Percentiles rank a stretch among this genome's conserved stretches.
Evolutionary conservation across 2,329 filamentous ascomycete species (phyloP).

Genomic region (Alternaria dauci): DNA sequence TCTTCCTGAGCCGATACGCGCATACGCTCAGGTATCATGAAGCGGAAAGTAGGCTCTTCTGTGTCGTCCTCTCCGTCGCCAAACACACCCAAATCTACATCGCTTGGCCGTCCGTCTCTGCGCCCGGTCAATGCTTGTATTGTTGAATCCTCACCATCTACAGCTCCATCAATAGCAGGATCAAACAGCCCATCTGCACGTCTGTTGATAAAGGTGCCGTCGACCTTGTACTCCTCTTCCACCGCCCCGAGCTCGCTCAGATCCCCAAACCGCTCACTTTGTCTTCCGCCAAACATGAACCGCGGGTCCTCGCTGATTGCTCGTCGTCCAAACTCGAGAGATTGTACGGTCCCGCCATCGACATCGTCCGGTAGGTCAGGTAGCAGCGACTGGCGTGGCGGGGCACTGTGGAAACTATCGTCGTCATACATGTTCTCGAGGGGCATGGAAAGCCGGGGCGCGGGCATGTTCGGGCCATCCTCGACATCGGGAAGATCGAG

Average conservation of each 20-base stretch:
- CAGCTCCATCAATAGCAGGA: slow-evolving; percentile 44
- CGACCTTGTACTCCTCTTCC: slow-evolving; percentile 51
- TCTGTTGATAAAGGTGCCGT: slow-evolving; percentile 52
- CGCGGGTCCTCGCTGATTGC: slow-evolving; percentile 50
- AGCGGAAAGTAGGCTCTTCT: slow-evolving; percentile 52
- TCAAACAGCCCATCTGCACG: slow-evolving; percentile 51
- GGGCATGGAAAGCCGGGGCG: slow-evolving; percentile 54
- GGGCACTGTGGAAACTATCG: slow-evolving; percentile 51
- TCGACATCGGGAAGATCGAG: slow-evolving; percentile 57
- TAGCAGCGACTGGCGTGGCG: slow-evolving; percentile 49
- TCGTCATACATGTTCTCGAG: slow-evolving; percentile 55
- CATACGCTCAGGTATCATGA: slow-evolving; percentile 48
- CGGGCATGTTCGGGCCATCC: slow-evolving; percentile 55
- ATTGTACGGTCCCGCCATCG: slow-evolving; percentile 57
- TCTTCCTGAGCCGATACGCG: slow-evolving; percentile 31
- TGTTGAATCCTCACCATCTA: slow-evolving; percentile 44
- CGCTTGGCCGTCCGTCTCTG: slow-evolving; percentile 40
- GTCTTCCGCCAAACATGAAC: slow-evolving; percentile 55
- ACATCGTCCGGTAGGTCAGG: slow-evolving; percentile 48
- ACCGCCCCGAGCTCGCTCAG: slow-evolving; percentile 51
- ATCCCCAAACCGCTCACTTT: slow-evolving; percentile 63
- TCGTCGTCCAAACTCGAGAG: slow-evolving; percentile 57
- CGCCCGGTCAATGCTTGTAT: slow-evolving; percentile 43
- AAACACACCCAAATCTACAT: slow-evolving; percentile 45
- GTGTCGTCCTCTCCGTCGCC: slow-evolving; percentile 43